Conservation (phyloP, 768 basidiomycete species). For the Xanthoconium stramineum region DNA sequence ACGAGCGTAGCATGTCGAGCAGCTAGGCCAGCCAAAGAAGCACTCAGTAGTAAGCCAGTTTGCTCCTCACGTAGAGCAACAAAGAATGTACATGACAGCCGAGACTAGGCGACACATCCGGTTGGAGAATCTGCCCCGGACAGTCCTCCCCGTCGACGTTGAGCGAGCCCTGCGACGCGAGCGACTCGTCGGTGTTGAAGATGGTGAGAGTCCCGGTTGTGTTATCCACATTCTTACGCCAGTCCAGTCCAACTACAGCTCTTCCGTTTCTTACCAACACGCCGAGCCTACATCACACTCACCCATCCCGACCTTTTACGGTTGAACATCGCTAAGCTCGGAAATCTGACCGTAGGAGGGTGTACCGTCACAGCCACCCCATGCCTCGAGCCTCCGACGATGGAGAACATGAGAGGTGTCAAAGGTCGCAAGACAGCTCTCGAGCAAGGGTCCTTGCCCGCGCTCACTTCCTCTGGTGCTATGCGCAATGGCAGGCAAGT, state of each 20-base stretch:
- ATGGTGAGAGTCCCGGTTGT: slow-evolving; percentile 25
- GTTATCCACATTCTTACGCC: slow-evolving; percentile 7
- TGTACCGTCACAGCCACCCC: slow-evolving; percentile 38
- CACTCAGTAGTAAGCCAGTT: slow-evolving; percentile 13
- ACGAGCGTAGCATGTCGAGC: slow-evolving; percentile 22
- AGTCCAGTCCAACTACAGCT: slow-evolving; percentile 57
- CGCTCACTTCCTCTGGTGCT: slow-evolving; percentile 50
- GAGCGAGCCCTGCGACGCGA: slow-evolving; percentile 40
- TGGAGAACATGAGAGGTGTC: slow-evolving; percentile 34
- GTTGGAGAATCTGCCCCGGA: slow-evolving; percentile 47
- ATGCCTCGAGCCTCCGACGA: slow-evolving; percentile 21
- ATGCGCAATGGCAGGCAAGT: slow-evolving; percentile 53
- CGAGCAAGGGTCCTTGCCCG: slow-evolving; percentile 33
- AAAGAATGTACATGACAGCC: slow-evolving; percentile 10
- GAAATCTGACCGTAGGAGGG: slow-evolving; percentile 45
- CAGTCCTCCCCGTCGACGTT: slow-evolving; percentile 56
- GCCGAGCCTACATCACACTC: slow-evolving; percentile 56
- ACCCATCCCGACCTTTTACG: slow-evolving; percentile 43
- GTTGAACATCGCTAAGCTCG: slow-evolving; percentile 41
- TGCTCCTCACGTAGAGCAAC: background rate
- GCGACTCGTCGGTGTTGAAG: slow-evolving; percentile 43
- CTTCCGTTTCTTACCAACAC: slow-evolving; percentile 55
- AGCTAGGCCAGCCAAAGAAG: slow-evolving; percentile 7
- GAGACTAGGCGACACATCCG: slow-evolving; percentile 41
- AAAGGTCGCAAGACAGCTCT: slow-evolving; percentile 40